Conservation (phyloP, 805 yeast genomes). For the Sugiyamaella smithiae region DNA sequence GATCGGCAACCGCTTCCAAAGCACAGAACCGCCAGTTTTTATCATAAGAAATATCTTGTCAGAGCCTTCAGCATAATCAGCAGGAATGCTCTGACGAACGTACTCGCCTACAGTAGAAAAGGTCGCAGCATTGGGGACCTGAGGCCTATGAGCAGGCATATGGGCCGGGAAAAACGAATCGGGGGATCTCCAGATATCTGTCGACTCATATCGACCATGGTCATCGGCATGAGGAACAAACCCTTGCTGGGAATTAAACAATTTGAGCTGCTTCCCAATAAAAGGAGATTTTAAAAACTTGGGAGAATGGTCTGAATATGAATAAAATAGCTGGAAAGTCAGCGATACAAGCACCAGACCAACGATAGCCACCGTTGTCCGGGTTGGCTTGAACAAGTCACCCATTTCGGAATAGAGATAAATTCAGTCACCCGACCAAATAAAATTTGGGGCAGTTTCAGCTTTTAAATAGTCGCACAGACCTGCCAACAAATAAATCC, state of each 20-base stretch:
- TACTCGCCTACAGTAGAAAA: conserved; percentile 14
- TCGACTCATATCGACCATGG: conserved; percentile 9
- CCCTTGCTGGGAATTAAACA: background rate
- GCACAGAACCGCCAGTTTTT: conserved; percentile 37
- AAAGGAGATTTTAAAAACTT: background rate
- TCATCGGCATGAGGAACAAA: background rate
- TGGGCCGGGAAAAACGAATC: conserved; percentile 14
- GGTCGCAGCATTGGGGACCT: conserved; percentile 1
- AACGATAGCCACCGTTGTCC: background rate
- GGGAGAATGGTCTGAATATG: background rate
- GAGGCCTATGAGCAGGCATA: background rate
- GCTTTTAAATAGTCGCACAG: no score
- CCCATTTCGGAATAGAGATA: no score
- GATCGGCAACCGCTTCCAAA: conserved; percentile 36
- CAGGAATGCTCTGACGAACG: conserved; percentile 24
- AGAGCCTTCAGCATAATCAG: conserved; percentile 26
- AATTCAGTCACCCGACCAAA: no score
- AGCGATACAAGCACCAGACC: background rate
- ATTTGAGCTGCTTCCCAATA: background rate
- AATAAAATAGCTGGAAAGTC: background rate
- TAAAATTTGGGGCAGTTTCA: no score
- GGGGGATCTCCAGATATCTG: conserved; percentile 15
- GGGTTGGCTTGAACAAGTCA: background rate
- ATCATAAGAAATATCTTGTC: conserved; percentile 33
- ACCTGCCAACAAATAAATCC: no score